phyloP scores from a whole-genome alignment of 2,329 filamentous ascomycete genomes.

The Hypoxylon sp. region DNA sequence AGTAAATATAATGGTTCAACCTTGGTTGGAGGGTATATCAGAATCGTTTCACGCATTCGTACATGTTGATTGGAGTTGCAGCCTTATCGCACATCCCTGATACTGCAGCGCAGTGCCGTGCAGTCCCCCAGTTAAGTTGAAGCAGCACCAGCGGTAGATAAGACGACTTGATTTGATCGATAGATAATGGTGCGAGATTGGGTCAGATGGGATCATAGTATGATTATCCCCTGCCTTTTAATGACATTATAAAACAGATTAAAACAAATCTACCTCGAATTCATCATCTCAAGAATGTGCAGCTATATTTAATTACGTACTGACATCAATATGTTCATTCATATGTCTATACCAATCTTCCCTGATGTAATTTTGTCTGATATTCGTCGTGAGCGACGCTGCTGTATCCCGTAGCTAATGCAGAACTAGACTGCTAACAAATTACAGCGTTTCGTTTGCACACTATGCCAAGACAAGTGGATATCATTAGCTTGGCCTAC shows the following conservation, averaged over 20 bases:
- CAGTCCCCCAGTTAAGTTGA: constrained; percentile 30
- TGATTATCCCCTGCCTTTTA: constrained; percentile 19
- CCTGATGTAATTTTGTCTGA: constrained; percentile 21
- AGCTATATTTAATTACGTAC: constrained; percentile 11
- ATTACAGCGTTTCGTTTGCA: constrained; percentile 41
- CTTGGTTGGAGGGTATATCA: constrained; percentile 44
- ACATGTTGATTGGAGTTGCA: constrained; percentile 48
- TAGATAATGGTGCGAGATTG: constrained; percentile 47
- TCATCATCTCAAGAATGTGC: constrained; percentile 4
- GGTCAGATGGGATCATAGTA: constrained; percentile 43
- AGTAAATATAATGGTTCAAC: constrained; percentile 36
- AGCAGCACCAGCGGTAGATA: constrained; percentile 48
- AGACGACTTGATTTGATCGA: constrained; percentile 44
- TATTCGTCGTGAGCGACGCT: constrained; percentile 2
- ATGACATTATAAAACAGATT: constrained; percentile 29
- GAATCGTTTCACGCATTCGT: constrained; percentile 43
- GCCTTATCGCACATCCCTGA: constrained; percentile 54
- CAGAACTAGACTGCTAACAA: constrained; percentile 14
- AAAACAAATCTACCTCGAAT: constrained; percentile 28
- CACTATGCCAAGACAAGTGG: constrained; percentile 32
- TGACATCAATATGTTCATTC: constrained; percentile 3
- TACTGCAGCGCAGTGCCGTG: constrained; percentile 40
- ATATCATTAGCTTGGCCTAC: constrained; percentile 29
- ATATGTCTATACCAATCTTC: background rate
- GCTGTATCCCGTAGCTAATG: constrained; percentile 15